Base-by-base conservation (phyloP, 2,329 filamentous ascomycete species). In the Cordyceps militaris region DNA sequence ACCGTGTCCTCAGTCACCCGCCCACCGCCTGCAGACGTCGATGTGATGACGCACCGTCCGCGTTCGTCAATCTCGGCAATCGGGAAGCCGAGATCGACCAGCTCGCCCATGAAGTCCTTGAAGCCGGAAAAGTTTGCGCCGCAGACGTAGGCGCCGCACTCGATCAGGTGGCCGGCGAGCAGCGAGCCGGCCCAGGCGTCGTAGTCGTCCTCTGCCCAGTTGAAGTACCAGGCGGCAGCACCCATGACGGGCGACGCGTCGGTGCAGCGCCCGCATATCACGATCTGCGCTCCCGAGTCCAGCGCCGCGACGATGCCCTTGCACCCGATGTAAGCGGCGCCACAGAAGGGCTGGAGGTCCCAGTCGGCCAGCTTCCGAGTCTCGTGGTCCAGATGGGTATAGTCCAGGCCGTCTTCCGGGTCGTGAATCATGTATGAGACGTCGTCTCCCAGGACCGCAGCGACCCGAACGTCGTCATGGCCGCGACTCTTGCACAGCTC, bases 61-160 rank as follows among this genome's bases (percentile, higher is more conserved):
- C 76, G 72, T 0, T 46, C 64, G 4, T 68, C 71, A 19, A 83
- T 69, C 56, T 82, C 78, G 0, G 74, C 78, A 58, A 82, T 79
- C 1, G 76, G 77, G 44, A 77, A 78, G 2, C 76, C 73, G 32
- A 76, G 71, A 55, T 76, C 48, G 9, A 65, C 26, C 24, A 68
- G 65, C 7, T 59, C 50, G 10, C 40, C 19, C 3, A 59, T 55
- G n/a, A 61, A 61, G 19, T 64, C 58, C 3, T 60, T 60, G 46
- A 61, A 74, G 1, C 78, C 79, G 0, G 77, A 71, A 59, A 80
- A 82, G 58, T 82, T 82, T 0, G 69, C 75, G 0, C 79, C 79
- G 0, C 77, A 79, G 2, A 77, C 75, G 61, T 81, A 81, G 0
- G 75, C 70, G 3, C 73, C 75, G 62, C 77, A 80, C 59, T 80